A percentile compares a stretch with the other conserved stretches of the same genome.
Evolutionary conservation across 2,329 filamentous ascomycete species (phyloP).

Genomic region (Colletotrichum godetiae): DNA sequence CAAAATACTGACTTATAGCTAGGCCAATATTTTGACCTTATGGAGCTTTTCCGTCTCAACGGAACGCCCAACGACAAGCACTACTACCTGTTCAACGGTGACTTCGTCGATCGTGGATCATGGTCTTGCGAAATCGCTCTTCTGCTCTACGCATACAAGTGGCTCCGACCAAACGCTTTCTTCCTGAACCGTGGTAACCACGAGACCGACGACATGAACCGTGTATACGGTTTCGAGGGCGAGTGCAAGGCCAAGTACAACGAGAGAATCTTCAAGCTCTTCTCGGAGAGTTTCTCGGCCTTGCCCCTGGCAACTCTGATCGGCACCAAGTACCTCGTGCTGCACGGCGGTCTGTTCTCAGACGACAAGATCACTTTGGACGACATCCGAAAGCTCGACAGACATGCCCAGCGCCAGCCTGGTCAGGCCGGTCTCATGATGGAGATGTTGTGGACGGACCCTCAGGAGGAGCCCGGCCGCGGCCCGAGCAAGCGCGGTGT

Average conservation of each 20-base stretch:
- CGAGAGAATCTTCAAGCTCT: slow-evolving; percentile 94
- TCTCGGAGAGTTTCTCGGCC: slow-evolving; percentile 97
- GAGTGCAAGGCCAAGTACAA: slow-evolving; percentile 99
- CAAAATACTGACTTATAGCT: slow-evolving; percentile 38
- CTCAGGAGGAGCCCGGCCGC: slow-evolving; percentile 85
- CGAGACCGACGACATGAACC: slow-evolving; percentile 99
- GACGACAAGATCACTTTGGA: slow-evolving; percentile 93
- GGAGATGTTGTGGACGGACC: slow-evolving; percentile 99
- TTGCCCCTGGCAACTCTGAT: slow-evolving; percentile 92
- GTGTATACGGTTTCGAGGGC: slow-evolving; percentile 97
- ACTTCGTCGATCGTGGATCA: slow-evolving; percentile 97
- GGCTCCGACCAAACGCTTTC: slow-evolving; percentile 87
- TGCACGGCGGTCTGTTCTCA: slow-evolving; percentile 96
- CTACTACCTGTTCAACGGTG: slow-evolving; percentile 97
- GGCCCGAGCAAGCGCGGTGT: slow-evolving; percentile 97
- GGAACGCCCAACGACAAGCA: slow-evolving; percentile 87
- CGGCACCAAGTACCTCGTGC: slow-evolving; percentile 88
- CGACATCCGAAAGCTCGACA: slow-evolving; percentile 92
- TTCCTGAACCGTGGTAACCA: slow-evolving; percentile 99
- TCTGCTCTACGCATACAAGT: slow-evolving; percentile 95
- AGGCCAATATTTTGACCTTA: slow-evolving; percentile 95
- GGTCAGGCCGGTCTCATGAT: slow-evolving; percentile 98
- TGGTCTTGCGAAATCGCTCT: slow-evolving; percentile 99
- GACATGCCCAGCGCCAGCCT: slow-evolving; percentile 91
- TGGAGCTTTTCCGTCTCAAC: slow-evolving; percentile 95